Percentiles rank a stretch among this genome's conserved stretches.
Evolutionary conservation across 805 yeast species (phyloP).

Genomic region (Ogataea wickerhamii): DNA sequence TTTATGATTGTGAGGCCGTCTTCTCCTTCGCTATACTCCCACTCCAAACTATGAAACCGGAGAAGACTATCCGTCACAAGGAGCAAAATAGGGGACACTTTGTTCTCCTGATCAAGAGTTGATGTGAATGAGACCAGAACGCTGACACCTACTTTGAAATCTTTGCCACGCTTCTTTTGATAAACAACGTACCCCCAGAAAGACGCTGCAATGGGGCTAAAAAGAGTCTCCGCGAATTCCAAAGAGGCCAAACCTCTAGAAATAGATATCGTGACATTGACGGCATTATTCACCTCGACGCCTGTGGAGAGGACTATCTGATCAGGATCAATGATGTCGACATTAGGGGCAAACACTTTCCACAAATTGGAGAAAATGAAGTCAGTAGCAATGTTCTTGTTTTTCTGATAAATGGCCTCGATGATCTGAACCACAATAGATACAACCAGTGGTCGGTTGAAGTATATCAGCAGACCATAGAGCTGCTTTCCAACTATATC

Average conservation of each 20-base stretch:
- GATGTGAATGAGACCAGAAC: conserved; percentile 34
- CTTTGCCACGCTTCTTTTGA: conserved; percentile 30
- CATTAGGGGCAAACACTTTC: conserved; percentile 39
- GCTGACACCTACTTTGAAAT: conserved; percentile 34
- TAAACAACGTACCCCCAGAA: conserved; percentile 46
- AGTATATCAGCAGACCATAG: conserved; percentile 51
- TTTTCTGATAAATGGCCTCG: conserved; percentile 47
- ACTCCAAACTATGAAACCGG: conserved; percentile 30
- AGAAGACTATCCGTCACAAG: conserved; percentile 17
- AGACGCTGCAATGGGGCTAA: conserved; percentile 26
- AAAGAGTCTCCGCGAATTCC: conserved; percentile 34
- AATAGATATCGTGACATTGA: conserved; percentile 64
- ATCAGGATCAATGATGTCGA: conserved; percentile 21
- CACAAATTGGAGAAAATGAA: conserved; percentile 54
- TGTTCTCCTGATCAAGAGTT: conserved; percentile 11
- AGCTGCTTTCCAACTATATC: conserved; percentile 59
- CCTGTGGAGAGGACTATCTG: conserved; percentile 40
- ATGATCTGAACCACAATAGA: conserved; percentile 56
- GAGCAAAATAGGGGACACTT: conserved; percentile 12
- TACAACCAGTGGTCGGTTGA: conserved; percentile 58
- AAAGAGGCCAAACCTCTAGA: conserved; percentile 40
- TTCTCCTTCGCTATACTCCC: conserved; percentile 43
- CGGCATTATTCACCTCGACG: conserved; percentile 51
- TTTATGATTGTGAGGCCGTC: conserved; percentile 32
- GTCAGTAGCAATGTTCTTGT: conserved; percentile 50